Percentiles rank a stretch among this genome's conserved stretches.
Conservation (phyloP, 2,329 filamentous ascomycete genomes). For the Nigrospora osmanthi region DNA sequence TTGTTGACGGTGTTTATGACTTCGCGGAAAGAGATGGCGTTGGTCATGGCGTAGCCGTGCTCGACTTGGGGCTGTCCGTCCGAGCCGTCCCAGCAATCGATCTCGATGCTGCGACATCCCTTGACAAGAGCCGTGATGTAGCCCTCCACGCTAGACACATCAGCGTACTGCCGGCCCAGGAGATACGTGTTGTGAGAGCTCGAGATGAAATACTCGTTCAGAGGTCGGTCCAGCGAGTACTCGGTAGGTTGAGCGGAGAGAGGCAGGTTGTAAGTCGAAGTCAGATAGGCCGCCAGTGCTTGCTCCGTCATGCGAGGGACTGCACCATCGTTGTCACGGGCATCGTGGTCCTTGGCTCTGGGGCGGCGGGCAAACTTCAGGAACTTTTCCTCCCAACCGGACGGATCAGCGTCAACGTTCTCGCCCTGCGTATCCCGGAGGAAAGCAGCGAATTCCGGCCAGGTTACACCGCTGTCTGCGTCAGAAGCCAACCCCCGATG, state of each 20-base stretch:
- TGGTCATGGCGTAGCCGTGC: slow-evolving; percentile 85
- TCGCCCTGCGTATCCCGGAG: slow-evolving; percentile 67
- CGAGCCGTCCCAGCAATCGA: slow-evolving; percentile 94
- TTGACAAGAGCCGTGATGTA: slow-evolving; percentile 85
- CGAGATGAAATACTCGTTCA: slow-evolving; percentile 97
- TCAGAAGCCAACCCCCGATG: slow-evolving; percentile 56
- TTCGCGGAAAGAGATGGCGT: slow-evolving; percentile 80
- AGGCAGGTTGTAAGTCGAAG: slow-evolving; percentile 65
- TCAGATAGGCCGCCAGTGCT: slow-evolving; percentile 70
- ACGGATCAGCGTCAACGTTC: slow-evolving; percentile 58
- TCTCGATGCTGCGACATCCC: slow-evolving; percentile 90
- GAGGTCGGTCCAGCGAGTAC: slow-evolving; percentile 66
- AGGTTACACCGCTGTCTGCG: slow-evolving; percentile 56
- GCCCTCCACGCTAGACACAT: slow-evolving; percentile 86
- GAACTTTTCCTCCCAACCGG: slow-evolving; percentile 67
- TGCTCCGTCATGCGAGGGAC: slow-evolving; percentile 63
- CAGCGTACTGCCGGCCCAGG: slow-evolving; percentile 80
- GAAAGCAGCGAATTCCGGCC: slow-evolving; percentile 69
- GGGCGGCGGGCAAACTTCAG: slow-evolving; percentile 57
- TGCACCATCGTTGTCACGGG: slow-evolving; percentile 35
- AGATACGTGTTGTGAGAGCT: slow-evolving; percentile 99
- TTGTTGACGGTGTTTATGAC: slow-evolving; percentile 90
- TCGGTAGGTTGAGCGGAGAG: slow-evolving; percentile 53
- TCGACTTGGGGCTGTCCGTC: slow-evolving; percentile 84
- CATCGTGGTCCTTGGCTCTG: slow-evolving; percentile 35